These are phyloP conservation scores for Plantago elongata DNA, from an alignment of 257 asterid genomes.

Conservation along the genomic window DNA sequence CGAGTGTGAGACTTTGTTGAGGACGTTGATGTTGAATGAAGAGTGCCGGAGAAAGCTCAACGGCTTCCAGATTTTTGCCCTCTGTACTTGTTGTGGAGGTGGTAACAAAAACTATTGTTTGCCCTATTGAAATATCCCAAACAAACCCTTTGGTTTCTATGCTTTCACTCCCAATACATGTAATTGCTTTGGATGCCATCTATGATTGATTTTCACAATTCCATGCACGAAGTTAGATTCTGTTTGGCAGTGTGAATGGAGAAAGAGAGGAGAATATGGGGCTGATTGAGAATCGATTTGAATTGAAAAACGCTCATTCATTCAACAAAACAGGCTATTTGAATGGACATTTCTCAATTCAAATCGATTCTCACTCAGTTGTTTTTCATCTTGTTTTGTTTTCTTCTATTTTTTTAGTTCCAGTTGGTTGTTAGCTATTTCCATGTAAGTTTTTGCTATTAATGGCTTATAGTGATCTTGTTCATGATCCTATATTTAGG, in stretches of 20 bases:
- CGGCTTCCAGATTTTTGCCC: slow-evolving; percentile 67
- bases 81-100: slow-evolving; percentile 77
- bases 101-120: slow-evolving; percentile 44
- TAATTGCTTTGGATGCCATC: slow-evolving; percentile 75
- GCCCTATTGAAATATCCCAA: slow-evolving; percentile 69
- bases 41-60: slow-evolving; percentile 63
- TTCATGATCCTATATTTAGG: background rate
- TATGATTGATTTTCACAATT: slow-evolving; percentile 24
- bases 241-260: slow-evolving; percentile 31
- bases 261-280: slow-evolving; percentile 31
- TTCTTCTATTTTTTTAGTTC: slow-evolving; percentile 23
- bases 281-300: too few relatives aligned
- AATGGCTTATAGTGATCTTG: background rate
- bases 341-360: too few relatives aligned
- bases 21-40: slow-evolving; percentile 40
- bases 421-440: slow-evolving; percentile 40
- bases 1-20: slow-evolving; percentile 38
- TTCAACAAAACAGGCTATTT: too few relatives aligned
- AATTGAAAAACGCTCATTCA: too few relatives aligned
- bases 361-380: too few relatives aligned
- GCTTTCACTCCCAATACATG: slow-evolving; percentile 74
- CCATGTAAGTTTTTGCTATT: slow-evolving; percentile 35
- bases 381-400: slow-evolving; percentile 21
- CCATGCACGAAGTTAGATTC: background rate
- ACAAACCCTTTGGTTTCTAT: slow-evolving; percentile 76